A percentile compares a stretch with the other conserved stretches of the same genome.
Conservation (phyloP, 2,329 filamentous ascomycete species). For the Thyridium curvatum region DNA sequence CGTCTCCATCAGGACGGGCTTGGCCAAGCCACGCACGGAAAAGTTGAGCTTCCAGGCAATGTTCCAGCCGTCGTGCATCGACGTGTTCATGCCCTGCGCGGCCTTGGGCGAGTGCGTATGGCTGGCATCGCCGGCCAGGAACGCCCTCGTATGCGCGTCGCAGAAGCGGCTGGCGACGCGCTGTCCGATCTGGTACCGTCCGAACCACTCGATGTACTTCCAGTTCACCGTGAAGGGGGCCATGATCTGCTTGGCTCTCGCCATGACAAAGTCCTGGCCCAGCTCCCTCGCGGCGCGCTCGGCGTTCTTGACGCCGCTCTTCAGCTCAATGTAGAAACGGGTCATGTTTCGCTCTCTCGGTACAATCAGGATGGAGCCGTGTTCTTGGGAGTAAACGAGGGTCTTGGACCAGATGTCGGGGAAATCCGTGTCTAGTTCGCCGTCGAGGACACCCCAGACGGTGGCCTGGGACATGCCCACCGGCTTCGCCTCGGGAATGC, state of each 20-base stretch:
- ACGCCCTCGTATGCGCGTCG: slow-evolving; percentile 54
- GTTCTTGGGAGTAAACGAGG: slow-evolving; percentile 58
- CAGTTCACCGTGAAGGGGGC: slow-evolving; percentile 50
- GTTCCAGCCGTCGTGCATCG: slow-evolving; percentile 58
- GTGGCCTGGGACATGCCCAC: slow-evolving; percentile 47
- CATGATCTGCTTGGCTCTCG: slow-evolving; percentile 54
- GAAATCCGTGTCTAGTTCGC: slow-evolving; percentile 64
- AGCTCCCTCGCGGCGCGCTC: slow-evolving; percentile 34
- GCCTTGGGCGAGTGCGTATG: slow-evolving; percentile 70
- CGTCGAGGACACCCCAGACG: slow-evolving; percentile 67
- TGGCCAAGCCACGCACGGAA: slow-evolving; percentile 48
- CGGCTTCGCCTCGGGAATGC: slow-evolving; percentile 51
- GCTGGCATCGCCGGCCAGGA: slow-evolving; percentile 64
- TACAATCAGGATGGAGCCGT: slow-evolving; percentile 67
- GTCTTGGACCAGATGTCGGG: slow-evolving; percentile 73
- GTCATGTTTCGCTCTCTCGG: slow-evolving; percentile 69
- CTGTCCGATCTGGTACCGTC: slow-evolving; percentile 65
- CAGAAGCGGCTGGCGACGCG: slow-evolving; percentile 65
- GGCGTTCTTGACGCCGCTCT: slow-evolving; percentile 34
- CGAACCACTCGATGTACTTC: slow-evolving; percentile 64
- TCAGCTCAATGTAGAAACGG: slow-evolving; percentile 54
- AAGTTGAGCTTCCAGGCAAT: slow-evolving; percentile 46
- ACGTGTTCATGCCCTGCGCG: slow-evolving; percentile 62
- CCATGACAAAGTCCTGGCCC: slow-evolving; percentile 60
- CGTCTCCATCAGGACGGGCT: slow-evolving; percentile 47